These are phyloP conservation scores for Avena sativa DNA, from an alignment of 176 grass and related monocot genomes.

Conservation along the genomic window DNA sequence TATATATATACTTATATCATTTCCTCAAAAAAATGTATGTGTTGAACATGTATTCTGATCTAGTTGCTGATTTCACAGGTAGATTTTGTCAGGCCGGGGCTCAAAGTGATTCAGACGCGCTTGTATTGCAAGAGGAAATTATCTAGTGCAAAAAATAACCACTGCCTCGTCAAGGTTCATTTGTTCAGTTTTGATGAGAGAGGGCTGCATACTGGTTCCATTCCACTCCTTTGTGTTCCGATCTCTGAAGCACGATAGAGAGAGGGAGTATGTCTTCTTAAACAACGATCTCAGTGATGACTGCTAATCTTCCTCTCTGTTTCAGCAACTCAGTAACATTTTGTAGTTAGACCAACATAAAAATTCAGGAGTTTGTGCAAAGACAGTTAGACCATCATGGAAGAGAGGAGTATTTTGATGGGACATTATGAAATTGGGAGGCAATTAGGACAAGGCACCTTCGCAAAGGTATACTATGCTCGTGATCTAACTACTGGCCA, in stretches of 20 bases:
- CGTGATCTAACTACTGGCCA: conserved; percentile 62
- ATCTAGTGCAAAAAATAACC: conserved; percentile 7
- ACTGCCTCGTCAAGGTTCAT: conserved; percentile 22
- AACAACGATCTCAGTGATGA: conserved; percentile 37
- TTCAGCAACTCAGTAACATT: neutral
- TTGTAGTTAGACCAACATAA: neutral
- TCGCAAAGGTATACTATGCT: conserved; percentile 84
- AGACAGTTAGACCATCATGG: conserved; percentile 32
- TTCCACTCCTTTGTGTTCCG: neutral
- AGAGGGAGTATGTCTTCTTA: conserved; percentile 15
- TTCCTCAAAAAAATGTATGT: neutral
- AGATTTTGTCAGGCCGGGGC: neutral
- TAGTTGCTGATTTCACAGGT: conserved; percentile 39
- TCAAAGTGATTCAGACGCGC: conserved; percentile 29
- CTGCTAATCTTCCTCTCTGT: conserved; percentile 9
- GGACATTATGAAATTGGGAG: conserved; percentile 71
- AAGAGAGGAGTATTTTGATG: conserved; percentile 64
- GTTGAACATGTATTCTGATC: conserved; percentile 18
- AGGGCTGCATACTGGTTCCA: neutral
- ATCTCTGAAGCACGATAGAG: conserved; percentile 16
- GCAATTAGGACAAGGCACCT: conserved; percentile 74
- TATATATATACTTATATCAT: conserved; percentile 10
- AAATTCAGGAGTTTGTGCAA: neutral
- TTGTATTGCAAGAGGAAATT: conserved; percentile 35
- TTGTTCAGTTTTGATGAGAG: conserved; percentile 12